Percentiles rank a stretch among this genome's conserved stretches.
Conservation (phyloP, 1,284 basidiomycete species). For the Rhodofomes roseus region DNA sequence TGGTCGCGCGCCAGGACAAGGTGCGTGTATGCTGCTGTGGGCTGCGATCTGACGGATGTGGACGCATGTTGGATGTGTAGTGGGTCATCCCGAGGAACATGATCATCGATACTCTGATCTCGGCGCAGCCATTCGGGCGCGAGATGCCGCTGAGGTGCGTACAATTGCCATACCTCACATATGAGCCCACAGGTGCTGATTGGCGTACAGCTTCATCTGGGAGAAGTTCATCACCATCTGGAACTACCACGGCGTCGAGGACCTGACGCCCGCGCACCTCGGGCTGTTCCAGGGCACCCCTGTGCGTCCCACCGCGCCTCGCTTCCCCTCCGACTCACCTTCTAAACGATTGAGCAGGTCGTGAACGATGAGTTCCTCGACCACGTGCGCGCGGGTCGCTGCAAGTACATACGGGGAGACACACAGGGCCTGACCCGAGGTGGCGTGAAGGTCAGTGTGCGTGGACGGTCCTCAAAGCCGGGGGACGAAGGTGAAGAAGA, state of each 20-base stretch:
- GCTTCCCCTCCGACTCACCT: neutral
- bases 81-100: conserved; percentile 58
- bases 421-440: conserved; percentile 39
- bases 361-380: conserved; percentile 56
- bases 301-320: conserved; percentile 18
- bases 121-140: conserved; percentile 56
- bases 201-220: conserved; percentile 40
- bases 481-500: conserved; percentile 30
- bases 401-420: conserved; percentile 54
- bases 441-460: conserved; percentile 38
- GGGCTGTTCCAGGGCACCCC: conserved; percentile 51
- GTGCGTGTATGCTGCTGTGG: conserved; percentile 11
- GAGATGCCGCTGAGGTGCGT: conserved; percentile 47
- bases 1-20: conserved; percentile 42
- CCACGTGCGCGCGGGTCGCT: conserved; percentile 46
- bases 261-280: conserved; percentile 38
- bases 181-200: too few species aligned
- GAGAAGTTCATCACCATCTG: conserved; percentile 45
- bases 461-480: conserved; percentile 27
- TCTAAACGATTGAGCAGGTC: conserved; percentile 24
- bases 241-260: conserved; percentile 52
- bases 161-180: neutral
- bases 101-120: conserved; percentile 48
- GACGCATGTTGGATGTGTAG: conserved; percentile 20
- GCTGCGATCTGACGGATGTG: neutral